A percentile compares a stretch with the other conserved stretches of the same genome.
phyloP scores from a whole-genome alignment of 352 stramenopile genomes.

The Phytophthora pluvialis region DNA sequence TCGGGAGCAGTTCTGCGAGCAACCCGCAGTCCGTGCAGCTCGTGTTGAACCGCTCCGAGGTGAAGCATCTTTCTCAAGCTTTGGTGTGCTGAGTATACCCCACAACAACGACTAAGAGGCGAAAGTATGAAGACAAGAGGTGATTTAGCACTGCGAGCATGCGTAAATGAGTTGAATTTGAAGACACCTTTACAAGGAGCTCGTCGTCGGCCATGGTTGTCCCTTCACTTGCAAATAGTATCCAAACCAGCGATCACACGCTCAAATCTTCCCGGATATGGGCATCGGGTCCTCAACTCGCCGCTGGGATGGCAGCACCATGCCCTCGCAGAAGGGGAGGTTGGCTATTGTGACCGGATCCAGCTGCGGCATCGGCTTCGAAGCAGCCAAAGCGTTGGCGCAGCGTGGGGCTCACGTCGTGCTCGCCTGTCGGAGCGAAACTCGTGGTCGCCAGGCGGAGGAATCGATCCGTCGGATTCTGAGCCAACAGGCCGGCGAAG shows the following conservation, averaged over 20 bases:
- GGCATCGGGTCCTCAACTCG: constrained; percentile 18
- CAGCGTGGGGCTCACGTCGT: constrained; percentile 70
- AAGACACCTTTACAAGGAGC: constrained; percentile 12
- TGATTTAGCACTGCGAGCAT: constrained; percentile 1
- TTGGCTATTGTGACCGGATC: constrained; percentile 84
- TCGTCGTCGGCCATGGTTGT: no score
- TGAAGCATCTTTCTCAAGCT: constrained; percentile 50
- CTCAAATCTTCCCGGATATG: constrained; percentile 15
- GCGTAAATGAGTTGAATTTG: constrained; percentile 27
- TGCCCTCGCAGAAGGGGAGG: constrained; percentile 51
- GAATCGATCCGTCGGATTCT: constrained; percentile 32
- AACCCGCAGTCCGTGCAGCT: constrained; percentile 36
- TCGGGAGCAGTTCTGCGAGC: constrained; percentile 22
- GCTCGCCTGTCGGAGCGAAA: constrained; percentile 69
- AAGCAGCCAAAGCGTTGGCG: constrained; percentile 67
- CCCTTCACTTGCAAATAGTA: constrained; percentile 2
- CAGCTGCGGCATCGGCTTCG: constrained; percentile 87
- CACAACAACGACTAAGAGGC: background rate
- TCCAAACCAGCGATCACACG: background rate
- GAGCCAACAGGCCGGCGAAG: background rate
- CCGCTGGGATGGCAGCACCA: constrained; percentile 31
- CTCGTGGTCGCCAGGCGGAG: constrained; percentile 32
- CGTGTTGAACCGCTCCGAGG: constrained; percentile 54
- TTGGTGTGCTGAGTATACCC: constrained; percentile 45
- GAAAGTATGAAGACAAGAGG: background rate